These are phyloP conservation scores for Eremomyces bilateralis DNA, from an alignment of 495 filamentous ascomycete genomes.

Conservation along the genomic window DNA sequence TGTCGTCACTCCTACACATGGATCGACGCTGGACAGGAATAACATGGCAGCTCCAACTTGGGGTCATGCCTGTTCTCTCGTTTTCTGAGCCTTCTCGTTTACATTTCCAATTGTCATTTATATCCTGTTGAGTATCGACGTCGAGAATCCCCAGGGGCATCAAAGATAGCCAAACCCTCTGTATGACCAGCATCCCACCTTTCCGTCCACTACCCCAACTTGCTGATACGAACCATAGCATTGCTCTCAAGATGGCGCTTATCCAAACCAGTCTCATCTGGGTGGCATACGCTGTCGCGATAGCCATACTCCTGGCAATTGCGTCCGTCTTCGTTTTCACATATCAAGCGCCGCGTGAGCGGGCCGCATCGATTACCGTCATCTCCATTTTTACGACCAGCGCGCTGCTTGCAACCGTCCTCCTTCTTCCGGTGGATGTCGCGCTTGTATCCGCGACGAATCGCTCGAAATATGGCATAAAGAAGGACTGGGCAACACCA, in stretches of 20 bases:
- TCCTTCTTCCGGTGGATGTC: slow-evolving; percentile 86
- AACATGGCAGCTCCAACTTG: too few species aligned
- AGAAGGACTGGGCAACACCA: slow-evolving; percentile 86
- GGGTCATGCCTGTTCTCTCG: too few species aligned
- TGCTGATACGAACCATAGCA: too few species aligned
- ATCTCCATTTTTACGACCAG: slow-evolving; percentile 75
- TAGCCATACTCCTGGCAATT: slow-evolving; percentile 45
- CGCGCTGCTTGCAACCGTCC: slow-evolving; percentile 70
- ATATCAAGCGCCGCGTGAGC: slow-evolving; percentile 75
- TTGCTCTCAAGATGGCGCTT: slow-evolving; percentile 22
- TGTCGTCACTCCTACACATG: too few species aligned
- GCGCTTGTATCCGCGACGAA: slow-evolving; percentile 81
- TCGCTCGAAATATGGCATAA: slow-evolving; percentile 47
- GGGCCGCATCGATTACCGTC: slow-evolving; percentile 53
- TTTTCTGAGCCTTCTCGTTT: too few species aligned
- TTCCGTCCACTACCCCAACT: too few species aligned
- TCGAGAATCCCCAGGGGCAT: too few species aligned
- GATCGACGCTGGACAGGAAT: too few species aligned
- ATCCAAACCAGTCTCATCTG: slow-evolving; percentile 74
- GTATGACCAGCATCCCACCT: too few species aligned
- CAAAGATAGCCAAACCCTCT: too few species aligned
- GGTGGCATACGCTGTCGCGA: slow-evolving; percentile 69
- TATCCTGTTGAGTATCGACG: too few species aligned
- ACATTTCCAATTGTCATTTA: too few species aligned
- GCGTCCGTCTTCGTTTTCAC: slow-evolving; percentile 62